Conservation (phyloP, 1,139 yeast genomes). For the Casaregolazyma suthepensis region DNA sequence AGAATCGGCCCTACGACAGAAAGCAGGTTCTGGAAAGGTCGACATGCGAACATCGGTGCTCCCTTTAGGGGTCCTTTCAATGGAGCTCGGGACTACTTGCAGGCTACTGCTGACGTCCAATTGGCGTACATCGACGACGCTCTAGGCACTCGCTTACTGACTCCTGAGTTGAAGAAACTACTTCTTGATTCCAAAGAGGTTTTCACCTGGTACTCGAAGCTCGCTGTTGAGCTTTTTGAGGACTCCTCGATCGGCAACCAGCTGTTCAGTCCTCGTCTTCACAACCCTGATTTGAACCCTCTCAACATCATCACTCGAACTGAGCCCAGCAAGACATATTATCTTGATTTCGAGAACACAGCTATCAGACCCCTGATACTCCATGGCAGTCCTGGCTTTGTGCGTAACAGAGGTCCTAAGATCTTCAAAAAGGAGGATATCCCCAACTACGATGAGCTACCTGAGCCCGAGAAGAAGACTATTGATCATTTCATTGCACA, state of each 20-base stretch:
- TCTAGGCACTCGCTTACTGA: constrained; percentile 38
- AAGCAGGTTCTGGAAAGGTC: constrained; percentile 63
- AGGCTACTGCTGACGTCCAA: constrained; percentile 61
- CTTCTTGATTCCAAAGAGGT: constrained; percentile 39
- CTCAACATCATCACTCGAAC: constrained; percentile 56
- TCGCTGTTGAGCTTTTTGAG: constrained; percentile 46
- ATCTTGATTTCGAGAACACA: constrained; percentile 78
- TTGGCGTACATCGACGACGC: constrained; percentile 55
- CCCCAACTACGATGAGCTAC: constrained; percentile 59
- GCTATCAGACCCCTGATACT: constrained; percentile 75
- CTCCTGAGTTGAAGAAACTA: constrained; percentile 38
- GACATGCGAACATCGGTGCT: constrained; percentile 32
- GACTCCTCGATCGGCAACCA: constrained; percentile 27
- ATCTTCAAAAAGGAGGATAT: constrained; percentile 71
- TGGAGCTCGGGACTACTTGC: constrained; percentile 49
- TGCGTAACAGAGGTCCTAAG: constrained; percentile 83
- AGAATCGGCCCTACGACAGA: constrained; percentile 88
- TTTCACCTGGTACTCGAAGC: constrained; percentile 50
- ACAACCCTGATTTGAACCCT: constrained; percentile 83
- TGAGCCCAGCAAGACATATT: constrained; percentile 35
- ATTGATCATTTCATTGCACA: constrained; percentile 80
- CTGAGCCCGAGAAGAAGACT: constrained; percentile 69
- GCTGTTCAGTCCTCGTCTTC: constrained; percentile 67
- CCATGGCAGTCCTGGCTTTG: constrained; percentile 72
- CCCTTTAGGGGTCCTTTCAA: constrained; percentile 70